Percentiles rank a stretch among this genome's conserved stretches.
Conservation (phyloP, 495 filamentous ascomycete genomes). For the Tuber indicum region DNA sequence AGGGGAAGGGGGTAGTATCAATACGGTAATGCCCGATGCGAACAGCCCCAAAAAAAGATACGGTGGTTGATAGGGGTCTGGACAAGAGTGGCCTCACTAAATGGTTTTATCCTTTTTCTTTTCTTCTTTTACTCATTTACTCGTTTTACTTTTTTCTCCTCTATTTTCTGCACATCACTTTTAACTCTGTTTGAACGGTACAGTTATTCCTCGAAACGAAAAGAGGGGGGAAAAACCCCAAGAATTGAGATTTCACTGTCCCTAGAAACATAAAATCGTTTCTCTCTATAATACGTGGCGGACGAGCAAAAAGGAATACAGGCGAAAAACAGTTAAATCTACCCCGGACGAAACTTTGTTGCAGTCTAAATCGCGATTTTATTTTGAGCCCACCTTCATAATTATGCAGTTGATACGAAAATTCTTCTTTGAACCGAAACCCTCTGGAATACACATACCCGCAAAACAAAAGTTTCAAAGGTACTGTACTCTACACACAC, state of each 20-base stretch:
- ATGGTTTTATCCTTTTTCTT: background rate
- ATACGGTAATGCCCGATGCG: background rate
- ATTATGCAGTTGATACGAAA: background rate
- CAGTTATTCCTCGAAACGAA: background rate
- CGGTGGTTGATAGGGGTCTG: background rate
- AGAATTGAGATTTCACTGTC: background rate
- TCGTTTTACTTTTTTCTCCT: background rate
- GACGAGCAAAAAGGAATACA: background rate
- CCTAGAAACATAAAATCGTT: background rate
- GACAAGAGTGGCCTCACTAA: background rate
- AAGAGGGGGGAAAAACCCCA: background rate
- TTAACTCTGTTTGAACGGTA: background rate
- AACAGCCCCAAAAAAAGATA: background rate
- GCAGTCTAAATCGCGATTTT: slow-evolving; percentile 5
- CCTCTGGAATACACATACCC: slow-evolving; percentile 1
- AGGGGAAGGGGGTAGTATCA: background rate
- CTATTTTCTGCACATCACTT: background rate
- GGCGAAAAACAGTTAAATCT: slow-evolving; percentile 3
- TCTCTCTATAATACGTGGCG: slow-evolving; percentile 4
- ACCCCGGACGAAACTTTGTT: background rate
- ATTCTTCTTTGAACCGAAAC: slow-evolving; percentile 1
- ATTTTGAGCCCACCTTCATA: background rate
- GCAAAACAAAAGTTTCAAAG: slow-evolving; percentile 4
- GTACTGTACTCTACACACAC: background rate
- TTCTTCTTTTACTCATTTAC: background rate